These are phyloP conservation scores for Leccinum barrowsii DNA, from an alignment of 768 basidiomycete genomes.

Conservation along the genomic window DNA sequence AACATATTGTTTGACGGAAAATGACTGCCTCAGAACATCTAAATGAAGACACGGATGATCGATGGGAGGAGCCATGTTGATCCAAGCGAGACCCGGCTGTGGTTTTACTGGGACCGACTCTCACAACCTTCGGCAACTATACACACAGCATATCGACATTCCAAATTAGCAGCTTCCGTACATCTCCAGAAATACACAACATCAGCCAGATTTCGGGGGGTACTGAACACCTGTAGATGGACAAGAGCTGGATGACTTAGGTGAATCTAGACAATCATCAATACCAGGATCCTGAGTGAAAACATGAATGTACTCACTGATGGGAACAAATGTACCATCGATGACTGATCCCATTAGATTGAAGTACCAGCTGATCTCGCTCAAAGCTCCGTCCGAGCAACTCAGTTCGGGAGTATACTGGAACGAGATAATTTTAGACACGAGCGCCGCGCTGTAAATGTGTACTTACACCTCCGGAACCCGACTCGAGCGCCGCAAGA, in stretches of 20 bases:
- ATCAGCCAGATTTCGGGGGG: slow-evolving; percentile 25
- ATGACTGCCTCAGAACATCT: slow-evolving; percentile 40
- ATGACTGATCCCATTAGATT: slow-evolving; percentile 62
- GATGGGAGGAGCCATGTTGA: slow-evolving; percentile 41
- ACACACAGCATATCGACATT: background rate
- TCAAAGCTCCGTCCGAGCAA: slow-evolving; percentile 39
- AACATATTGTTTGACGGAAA: slow-evolving; percentile 43
- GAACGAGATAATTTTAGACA: background rate
- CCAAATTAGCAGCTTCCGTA: background rate
- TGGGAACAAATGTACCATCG: slow-evolving; percentile 60
- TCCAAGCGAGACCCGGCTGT: background rate
- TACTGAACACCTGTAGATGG: slow-evolving; percentile 58
- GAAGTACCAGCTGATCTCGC: slow-evolving; percentile 59
- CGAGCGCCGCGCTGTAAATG: background rate
- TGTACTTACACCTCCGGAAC: slow-evolving; percentile 43
- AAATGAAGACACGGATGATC: slow-evolving; percentile 46
- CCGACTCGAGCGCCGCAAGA: slow-evolving; percentile 50
- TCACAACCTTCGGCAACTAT: background rate
- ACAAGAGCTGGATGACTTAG: slow-evolving; percentile 44
- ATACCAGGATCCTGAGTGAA: background rate
- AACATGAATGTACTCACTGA: slow-evolving; percentile 39
- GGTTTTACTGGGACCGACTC: background rate
- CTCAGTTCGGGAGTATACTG: slow-evolving; percentile 49
- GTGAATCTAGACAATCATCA: slow-evolving; percentile 41
- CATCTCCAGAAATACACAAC: background rate